Conservation (phyloP, 164 flowering plant genomes). For the Vitis rupestris region DNA sequence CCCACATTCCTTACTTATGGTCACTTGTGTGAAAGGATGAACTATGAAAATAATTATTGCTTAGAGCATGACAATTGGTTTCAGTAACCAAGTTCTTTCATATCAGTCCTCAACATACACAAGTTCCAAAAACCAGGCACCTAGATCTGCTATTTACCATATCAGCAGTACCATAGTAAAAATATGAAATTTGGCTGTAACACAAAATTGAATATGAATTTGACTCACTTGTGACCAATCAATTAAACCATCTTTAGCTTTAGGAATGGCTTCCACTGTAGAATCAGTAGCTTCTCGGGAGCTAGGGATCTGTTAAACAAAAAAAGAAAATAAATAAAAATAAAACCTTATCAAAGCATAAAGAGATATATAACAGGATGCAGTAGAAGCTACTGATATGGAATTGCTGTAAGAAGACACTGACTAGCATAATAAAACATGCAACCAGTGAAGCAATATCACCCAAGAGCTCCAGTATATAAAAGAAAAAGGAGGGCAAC, state of each 20-base stretch:
- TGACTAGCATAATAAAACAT: conserved; percentile 4
- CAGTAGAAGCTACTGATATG: neutral
- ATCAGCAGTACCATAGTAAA: too few species aligned
- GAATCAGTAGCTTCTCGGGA: conserved; percentile 56
- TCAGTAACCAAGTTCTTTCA: neutral
- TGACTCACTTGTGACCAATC: conserved; percentile 88
- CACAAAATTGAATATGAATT: neutral
- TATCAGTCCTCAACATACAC: neutral
- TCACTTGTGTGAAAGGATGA: neutral
- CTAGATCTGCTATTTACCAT: neutral
- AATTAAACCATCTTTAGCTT: conserved; percentile 62
- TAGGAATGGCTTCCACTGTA: conserved; percentile 58
- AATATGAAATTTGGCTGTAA: neutral
- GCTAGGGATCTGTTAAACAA: conserved; percentile 59
- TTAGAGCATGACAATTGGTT: neutral
- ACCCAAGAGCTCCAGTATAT: neutral
- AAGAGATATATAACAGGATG: too few species aligned
- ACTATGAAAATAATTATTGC: neutral
- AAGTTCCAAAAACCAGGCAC: neutral
- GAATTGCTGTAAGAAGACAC: neutral
- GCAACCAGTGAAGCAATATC: neutral
- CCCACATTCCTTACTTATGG: neutral
- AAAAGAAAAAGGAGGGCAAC: neutral
- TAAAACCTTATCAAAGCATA: too few species aligned
- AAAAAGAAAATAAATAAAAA: neutral